Evolutionary conservation across 495 filamentous ascomycete species (phyloP), one percentile per base, ranked within the genome.

Genomic region (Penicillium waksmanii): DNA sequence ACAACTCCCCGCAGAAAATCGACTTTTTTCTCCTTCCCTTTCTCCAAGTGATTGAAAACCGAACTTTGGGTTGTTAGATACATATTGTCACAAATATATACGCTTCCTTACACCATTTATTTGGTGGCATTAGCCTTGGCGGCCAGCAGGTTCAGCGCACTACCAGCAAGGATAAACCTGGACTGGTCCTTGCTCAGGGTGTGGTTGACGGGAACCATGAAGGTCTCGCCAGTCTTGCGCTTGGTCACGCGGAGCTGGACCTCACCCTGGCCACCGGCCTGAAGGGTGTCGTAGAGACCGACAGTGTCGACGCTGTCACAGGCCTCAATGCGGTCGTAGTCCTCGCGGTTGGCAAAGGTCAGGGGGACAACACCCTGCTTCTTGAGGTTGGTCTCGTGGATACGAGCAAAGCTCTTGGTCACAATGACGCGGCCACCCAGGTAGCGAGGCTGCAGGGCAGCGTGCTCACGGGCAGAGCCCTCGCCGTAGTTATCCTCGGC

Each of bases 401-500:
- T 98, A 44, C 95, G 84, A 3, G 95, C 95, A 72, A 98, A 98
- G 70, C 82, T 87, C 82, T 98, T 98, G 55, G 88, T 82, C 23
- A 98, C 85, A 47, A 98, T 91, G 65, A 97, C 75, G 15, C 94
- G 81, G 35, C 91, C 92, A 51, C 95, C 95, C 0, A 98, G 86
- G 74, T 95, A 98, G 1, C 95, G 81, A 12, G 95, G 95, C 74
- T 98, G 95, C 50, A 98, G 81, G n/a, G 95, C 95, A 6, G 95
- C 95, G 77, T 98, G 95, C 70, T 98, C 95, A 49, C 95, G 84
- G 25, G 95, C 95, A 40, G 88, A 93, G 7, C 95, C 95, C 73
- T 98, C 95, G 65, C 95, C 95, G 81, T 98, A 98, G 83, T 98
- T 98, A 70, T 91, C 89, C 78, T 98, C 95, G 5, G 95, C 95